Evolutionary conservation across 2,329 filamentous ascomycete species (phyloP).

Genomic region (Stemphylium lycopersici): DNA sequence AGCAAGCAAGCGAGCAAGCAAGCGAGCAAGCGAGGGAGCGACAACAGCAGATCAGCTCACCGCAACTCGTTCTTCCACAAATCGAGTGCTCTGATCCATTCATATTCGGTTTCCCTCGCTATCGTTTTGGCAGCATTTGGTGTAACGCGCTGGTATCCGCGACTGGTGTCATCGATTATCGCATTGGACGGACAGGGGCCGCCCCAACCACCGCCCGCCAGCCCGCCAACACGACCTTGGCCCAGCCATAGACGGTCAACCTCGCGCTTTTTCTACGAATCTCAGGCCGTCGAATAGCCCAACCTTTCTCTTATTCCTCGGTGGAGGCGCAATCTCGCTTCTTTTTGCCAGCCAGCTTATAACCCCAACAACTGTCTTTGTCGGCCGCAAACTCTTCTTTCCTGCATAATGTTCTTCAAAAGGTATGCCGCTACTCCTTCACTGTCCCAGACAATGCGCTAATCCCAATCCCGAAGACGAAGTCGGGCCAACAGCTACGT

Average conservation of each 20-base stretch:
- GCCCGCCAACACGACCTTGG: conserved; percentile 1
- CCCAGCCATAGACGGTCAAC: conserved; percentile 14
- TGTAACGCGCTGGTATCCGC: no score
- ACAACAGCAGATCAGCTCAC: no score
- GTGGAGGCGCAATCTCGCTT: conserved; percentile 26
- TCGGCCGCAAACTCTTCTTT: conserved; percentile 24
- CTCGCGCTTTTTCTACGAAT: conserved; percentile 22
- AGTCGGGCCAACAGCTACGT: conserved; percentile 55
- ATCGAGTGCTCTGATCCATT: no score
- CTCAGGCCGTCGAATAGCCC: conserved; percentile 16
- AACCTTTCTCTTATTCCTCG: conserved; percentile 21
- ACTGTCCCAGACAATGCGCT: neutral
- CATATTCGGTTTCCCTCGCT: no score
- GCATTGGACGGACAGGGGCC: conserved; percentile 4
- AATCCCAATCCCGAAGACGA: conserved; percentile 46
- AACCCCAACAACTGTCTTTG: conserved; percentile 26
- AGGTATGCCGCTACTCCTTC: conserved; percentile 4
- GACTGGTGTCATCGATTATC: conserved; percentile 4
- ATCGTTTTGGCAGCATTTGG: no score
- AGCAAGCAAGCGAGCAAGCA: neutral
- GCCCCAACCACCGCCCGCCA: conserved; percentile 25
- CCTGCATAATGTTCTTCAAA: conserved; percentile 57
- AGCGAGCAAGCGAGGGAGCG: no score
- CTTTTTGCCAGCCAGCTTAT: conserved; percentile 26
- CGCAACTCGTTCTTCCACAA: no score